Evolutionary conservation across 345 rosid species (phyloP).

Genomic region (Barbarea vulgaris): DNA sequence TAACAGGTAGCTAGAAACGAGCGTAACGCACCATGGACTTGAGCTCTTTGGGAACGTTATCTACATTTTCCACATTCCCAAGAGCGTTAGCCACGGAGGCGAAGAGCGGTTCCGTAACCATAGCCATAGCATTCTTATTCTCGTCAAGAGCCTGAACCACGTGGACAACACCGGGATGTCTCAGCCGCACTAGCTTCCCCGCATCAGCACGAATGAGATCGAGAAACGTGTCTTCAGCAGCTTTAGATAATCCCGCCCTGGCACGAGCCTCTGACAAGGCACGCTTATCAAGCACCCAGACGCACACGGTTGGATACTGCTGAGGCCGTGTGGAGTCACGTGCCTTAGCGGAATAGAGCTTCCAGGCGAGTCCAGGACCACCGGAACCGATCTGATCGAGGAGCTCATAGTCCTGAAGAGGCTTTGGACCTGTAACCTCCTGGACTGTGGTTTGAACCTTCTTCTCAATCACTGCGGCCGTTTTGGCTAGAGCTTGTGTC

Average conservation of each 20-base stretch:
- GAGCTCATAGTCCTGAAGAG: constrained; percentile 89
- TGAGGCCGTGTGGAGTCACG: constrained; percentile 74
- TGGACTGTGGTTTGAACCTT: constrained; percentile 93
- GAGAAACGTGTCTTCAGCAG: constrained; percentile 75
- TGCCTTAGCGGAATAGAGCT: constrained; percentile 69
- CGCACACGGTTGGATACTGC: constrained; percentile 89
- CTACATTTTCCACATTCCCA: constrained; percentile 70
- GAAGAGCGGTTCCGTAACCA: constrained; percentile 93
- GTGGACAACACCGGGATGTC: constrained; percentile 95
- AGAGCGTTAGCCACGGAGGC: constrained; percentile 84
- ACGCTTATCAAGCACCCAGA: constrained; percentile 92
- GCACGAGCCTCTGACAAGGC: constrained; percentile 70
- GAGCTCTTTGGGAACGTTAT: constrained; percentile 76
- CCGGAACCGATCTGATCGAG: constrained; percentile 68
- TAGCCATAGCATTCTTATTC: constrained; percentile 89
- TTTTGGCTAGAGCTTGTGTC: constrained; percentile 90
- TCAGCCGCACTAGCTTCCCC: constrained; percentile 67
- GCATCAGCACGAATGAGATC: constrained; percentile 86
- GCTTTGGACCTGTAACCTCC: constrained; percentile 92
- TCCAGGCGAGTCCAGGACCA: constrained; percentile 64
- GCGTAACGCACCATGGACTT: constrained; percentile 62
- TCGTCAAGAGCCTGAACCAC: constrained; percentile 99
- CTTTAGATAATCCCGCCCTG: constrained; percentile 77
- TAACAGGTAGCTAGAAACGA: not conserved
- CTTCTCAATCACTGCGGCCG: constrained; percentile 94